Evolutionary conservation across 306 rosid species (phyloP), one percentile per base, ranked within the genome.

Genomic region (Erythrophleum fordii): DNA sequence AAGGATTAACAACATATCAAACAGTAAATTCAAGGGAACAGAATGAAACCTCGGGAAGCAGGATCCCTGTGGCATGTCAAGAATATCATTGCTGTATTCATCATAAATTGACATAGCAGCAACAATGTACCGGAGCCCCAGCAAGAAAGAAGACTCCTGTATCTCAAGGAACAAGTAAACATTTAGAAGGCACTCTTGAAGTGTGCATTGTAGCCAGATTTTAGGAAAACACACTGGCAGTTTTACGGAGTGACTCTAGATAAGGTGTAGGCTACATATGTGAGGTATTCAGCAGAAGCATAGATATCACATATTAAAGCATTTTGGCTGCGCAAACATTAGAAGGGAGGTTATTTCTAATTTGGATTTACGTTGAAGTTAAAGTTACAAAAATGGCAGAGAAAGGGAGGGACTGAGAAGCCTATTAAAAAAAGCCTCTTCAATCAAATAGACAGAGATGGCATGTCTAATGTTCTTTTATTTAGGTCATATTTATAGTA

Each of bases 61-160:
- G 41, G 94, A 88, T 85, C 99, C 98, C 87, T 96, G 98, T 13
- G 85, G 93, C 99, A 96, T 93, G 85, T 88, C 97, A 26, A 96
- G 97, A 83, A 93, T 69, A 73, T 96, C 99, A 78, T 91, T 96
- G 92, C 93, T 86, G 87, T 96, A 90, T 86, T 96, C 99, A 77
- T 96, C 99, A 72, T 92, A 96, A 61, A 96, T 83, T 75, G 99
- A 70, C 84, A 96, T 79, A 72, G 98, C 90, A n/a, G 99, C 92
- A 73, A 92, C 59, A 44, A 85, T 85, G 68, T 82, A 96, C 22
- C 84, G 69, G 56, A 96, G 89, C 69, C 98, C 99, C 13, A 78
- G 73, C 80, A 81, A 51, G 72, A 96, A 52, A 22, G 98, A 96
- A 76, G 91, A 90, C 77, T 96, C 99, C 99, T 96, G 89, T 49